phyloP scores from a whole-genome alignment of 2,329 filamentous ascomycete genomes.

The Talaromyces sp. region DNA sequence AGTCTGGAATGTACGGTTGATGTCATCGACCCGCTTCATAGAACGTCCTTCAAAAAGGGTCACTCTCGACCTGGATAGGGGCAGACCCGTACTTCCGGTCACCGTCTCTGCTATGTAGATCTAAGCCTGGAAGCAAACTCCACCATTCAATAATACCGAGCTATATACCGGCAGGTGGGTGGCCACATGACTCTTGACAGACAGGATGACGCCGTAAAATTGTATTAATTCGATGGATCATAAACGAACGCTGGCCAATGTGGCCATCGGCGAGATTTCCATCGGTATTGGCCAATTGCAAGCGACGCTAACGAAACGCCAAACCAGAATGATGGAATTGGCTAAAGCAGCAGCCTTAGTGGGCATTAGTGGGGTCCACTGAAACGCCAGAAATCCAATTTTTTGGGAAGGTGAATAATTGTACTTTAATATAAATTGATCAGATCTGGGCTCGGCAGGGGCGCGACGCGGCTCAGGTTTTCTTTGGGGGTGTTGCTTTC shows the following conservation, averaged over 20 bases:
- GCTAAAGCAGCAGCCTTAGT: neutral
- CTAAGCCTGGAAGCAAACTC: neutral
- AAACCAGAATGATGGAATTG: conserved; percentile 16
- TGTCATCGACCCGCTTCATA: conserved; percentile 1
- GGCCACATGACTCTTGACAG: neutral
- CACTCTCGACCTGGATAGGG: neutral
- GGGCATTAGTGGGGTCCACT: neutral
- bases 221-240: neutral
- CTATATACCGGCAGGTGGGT: neutral
- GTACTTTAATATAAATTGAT: conserved; percentile 1
- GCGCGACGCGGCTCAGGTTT: conserved; percentile 2
- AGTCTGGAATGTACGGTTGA: conserved; percentile 8
- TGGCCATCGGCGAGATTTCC: neutral
- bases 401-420: neutral
- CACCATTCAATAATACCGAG: neutral
- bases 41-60: neutral
- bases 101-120: neutral
- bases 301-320: conserved; percentile 11
- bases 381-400: neutral
- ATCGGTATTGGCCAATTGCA: conserved; percentile 1
- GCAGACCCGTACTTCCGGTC: neutral
- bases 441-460: conserved; percentile 7
- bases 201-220: neutral
- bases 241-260: neutral
- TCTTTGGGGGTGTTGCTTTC: neutral